Evolutionary conservation across 495 filamentous ascomycete species (phyloP).

Genomic region (Tuber melanosporum): DNA sequence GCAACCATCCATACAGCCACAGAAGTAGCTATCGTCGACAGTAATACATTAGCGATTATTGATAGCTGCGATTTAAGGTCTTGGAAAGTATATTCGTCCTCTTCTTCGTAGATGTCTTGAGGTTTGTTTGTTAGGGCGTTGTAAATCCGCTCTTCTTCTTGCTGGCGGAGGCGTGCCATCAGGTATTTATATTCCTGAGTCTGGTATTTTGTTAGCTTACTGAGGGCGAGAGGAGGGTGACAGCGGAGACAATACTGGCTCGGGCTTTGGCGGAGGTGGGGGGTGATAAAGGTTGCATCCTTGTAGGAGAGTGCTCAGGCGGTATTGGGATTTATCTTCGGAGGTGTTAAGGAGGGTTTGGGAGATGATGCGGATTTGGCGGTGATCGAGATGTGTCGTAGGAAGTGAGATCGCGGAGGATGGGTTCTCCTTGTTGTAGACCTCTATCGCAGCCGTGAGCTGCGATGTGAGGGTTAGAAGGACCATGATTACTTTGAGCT

Average conservation of each 20-base stretch:
- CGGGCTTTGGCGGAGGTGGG: conserved; percentile 67
- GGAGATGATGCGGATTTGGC: conserved; percentile 12
- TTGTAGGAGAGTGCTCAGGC: conserved; percentile 50
- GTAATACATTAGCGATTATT: conserved; percentile 65
- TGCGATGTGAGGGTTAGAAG: conserved; percentile 9
- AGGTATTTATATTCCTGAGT: conserved; percentile 78
- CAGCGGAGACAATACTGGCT: conserved; percentile 56
- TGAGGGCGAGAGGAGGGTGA: conserved; percentile 10
- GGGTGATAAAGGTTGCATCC: conserved; percentile 69
- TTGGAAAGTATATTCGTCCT: conserved; percentile 51
- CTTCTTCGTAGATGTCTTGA: conserved; percentile 50
- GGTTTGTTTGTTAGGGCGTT: conserved; percentile 62
- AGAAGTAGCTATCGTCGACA: conserved; percentile 65
- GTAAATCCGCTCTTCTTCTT: conserved; percentile 74
- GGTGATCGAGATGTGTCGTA: conserved; percentile 9
- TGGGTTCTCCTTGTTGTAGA: conserved; percentile 13
- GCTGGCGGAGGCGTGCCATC: conserved; percentile 74
- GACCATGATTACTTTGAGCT: conserved; percentile 13
- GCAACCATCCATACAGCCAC: conserved; percentile 68
- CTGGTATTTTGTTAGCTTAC: conserved; percentile 46
- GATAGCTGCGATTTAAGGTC: conserved; percentile 71
- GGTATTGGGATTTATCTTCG: conserved; percentile 43
- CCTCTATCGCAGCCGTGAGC: conserved; percentile 13
- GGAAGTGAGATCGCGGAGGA: neutral
- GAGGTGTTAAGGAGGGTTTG: conserved; percentile 43